Conservation (phyloP, 2,329 filamentous ascomycete genomes). For the Ceratocystis albifundus region DNA sequence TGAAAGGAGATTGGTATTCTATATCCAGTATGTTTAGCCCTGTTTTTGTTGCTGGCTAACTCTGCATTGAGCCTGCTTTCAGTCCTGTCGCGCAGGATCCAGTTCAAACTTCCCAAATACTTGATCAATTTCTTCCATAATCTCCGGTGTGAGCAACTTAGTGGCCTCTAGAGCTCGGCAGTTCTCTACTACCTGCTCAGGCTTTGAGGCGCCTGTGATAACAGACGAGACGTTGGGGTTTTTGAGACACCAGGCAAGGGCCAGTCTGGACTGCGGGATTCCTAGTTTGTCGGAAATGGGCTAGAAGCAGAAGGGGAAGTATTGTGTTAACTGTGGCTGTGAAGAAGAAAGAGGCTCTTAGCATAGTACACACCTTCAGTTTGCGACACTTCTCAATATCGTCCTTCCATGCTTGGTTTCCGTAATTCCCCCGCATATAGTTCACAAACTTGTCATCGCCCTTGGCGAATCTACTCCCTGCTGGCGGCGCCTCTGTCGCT, state of each 20-base stretch:
- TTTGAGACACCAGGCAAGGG: constrained; percentile 43
- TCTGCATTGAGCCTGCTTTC: background rate
- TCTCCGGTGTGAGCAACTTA: constrained; percentile 39
- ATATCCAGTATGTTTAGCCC: no score
- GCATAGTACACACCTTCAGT: constrained; percentile 27
- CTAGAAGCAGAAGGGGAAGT: constrained; percentile 9
- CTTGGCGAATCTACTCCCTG: constrained; percentile 46
- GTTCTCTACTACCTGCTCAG: constrained; percentile 43
- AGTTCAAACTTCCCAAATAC: constrained; percentile 29
- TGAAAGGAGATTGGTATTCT: no score
- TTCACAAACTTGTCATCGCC: constrained; percentile 47
- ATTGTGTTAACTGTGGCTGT: background rate
- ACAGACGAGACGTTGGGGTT: constrained; percentile 43
- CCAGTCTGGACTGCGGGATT: constrained; percentile 40
- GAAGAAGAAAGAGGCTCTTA: background rate
- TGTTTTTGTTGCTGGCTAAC: background rate
- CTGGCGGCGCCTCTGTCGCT: constrained; percentile 38
- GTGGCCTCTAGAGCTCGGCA: constrained; percentile 37
- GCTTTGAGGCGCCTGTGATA: constrained; percentile 42
- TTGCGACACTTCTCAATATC: constrained; percentile 37
- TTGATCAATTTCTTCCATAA: constrained; percentile 41
- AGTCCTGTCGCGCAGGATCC: constrained; percentile 23
- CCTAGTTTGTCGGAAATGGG: constrained; percentile 47
- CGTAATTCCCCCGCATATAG: constrained; percentile 38
- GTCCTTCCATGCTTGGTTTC: constrained; percentile 46